Evolutionary conservation across 768 basidiomycete species (phyloP).

Genomic region (Dendrothele bispora): DNA sequence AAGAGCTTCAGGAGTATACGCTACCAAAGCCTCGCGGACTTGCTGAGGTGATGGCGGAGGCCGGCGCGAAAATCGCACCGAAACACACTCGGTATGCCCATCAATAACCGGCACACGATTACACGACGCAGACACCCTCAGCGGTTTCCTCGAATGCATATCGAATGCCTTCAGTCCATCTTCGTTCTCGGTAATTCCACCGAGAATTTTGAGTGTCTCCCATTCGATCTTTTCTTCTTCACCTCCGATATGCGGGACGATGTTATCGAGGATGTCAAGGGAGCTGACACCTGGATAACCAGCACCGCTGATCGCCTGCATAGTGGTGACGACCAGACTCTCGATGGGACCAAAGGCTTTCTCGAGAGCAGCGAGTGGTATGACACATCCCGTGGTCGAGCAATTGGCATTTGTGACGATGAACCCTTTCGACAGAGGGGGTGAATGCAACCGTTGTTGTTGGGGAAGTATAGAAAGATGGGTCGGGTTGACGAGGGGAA

Average conservation of each 20-base stretch:
- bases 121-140: slow-evolving; percentile 91
- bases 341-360: slow-evolving; percentile 93
- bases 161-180: slow-evolving; percentile 69
- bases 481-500: slow-evolving; percentile 89
- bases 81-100: slow-evolving; percentile 90
- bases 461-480: slow-evolving; percentile 85
- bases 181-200: slow-evolving; percentile 65
- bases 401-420: slow-evolving; percentile 99
- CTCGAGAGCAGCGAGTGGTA: slow-evolving; percentile 91
- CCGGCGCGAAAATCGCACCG: slow-evolving; percentile 74
- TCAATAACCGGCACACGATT: slow-evolving; percentile 96
- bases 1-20: slow-evolving; percentile 77
- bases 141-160: slow-evolving; percentile 71
- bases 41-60: slow-evolving; percentile 88
- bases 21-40: slow-evolving; percentile 75
- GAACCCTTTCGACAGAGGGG: slow-evolving; percentile 78
- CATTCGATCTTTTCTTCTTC: slow-evolving; percentile 99
- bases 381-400: slow-evolving; percentile 89
- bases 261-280: slow-evolving; percentile 93
- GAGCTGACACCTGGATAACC: slow-evolving; percentile 95
- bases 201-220: slow-evolving; percentile 97
- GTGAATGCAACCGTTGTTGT: slow-evolving; percentile 70
- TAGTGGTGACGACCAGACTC: slow-evolving; percentile 86
- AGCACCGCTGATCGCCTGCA: slow-evolving; percentile 96
- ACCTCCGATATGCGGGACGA: slow-evolving; percentile 91